Evolutionary conservation across 179 eudicot species (phyloP), one percentile per base, ranked within the genome.

Genomic region (Beta macrorhiza): DNA sequence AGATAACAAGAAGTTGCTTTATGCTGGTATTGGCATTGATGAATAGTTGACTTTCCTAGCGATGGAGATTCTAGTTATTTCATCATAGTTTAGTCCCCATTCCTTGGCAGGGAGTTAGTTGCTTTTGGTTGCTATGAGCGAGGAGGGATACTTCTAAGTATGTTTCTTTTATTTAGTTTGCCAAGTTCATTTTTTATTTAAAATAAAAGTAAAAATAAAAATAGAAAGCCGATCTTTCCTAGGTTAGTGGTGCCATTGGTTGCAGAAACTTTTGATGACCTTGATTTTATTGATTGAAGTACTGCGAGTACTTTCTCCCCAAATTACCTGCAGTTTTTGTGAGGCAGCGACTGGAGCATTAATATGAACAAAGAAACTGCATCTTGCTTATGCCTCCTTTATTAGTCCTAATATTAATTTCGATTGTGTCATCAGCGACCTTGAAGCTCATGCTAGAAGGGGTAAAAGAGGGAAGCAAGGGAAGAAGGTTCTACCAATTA

Each of bases 401-500:
- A 22, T 58, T 19, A 4, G 25, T 74, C 22, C 13, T 57, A 57
- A 74, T 29, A 4, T 22, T 29, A 16, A 25, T 9, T 19, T 59
- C 62, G 9, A 12, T 78, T 58, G 65, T 84, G 49, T 80, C 82
- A 19, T 72, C 89, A 91, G 95, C 82, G 84, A 88, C 76, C 83
- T 84, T 55, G 80, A 87, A 42, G 81, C 79, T 59, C 89, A 85
- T 49, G 74, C 82, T 76, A 80, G 82, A 62, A 91, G 86, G 89
- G 85, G 87, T 71, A 90, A 85, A 72, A 88, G 85, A 83, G 90
- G 90, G 82, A 93, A 90, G 79, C 90, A 85, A 75, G 90, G 89
- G 42, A 90, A 89, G 85, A 88, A 87, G 85, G 89, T 81, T 16
- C 78, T 75, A 73, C 19, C 89, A 51, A 73, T 65, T 19, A 69